Evolutionary conservation across 257 asterid species (phyloP).

Genomic region (Nyctanthes arbortristis): DNA sequence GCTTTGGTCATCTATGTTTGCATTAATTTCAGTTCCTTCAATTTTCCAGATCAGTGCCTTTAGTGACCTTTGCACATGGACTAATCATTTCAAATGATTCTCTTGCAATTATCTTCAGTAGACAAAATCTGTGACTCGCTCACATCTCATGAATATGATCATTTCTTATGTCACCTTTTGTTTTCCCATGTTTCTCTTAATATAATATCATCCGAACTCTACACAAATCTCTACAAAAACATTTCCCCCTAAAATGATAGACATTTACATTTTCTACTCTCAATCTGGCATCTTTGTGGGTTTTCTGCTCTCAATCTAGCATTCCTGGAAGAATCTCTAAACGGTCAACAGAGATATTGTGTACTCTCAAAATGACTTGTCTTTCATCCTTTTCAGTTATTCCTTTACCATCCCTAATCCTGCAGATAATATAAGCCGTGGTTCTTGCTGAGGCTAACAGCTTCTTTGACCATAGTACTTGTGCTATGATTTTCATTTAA

Average conservation of each 20-base stretch:
- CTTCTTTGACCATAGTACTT: background rate
- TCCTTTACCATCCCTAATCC: background rate
- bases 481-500: background rate
- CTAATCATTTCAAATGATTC: background rate
- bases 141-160: background rate
- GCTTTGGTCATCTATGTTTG: background rate
- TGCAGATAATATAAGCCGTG: background rate
- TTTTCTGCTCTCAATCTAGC: no score
- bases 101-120: background rate
- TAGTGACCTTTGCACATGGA: no score
- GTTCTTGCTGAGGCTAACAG: background rate
- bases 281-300: background rate
- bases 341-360: background rate
- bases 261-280: background rate
- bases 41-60: background rate
- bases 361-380: background rate
- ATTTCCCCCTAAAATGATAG: background rate
- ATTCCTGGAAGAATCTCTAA: background rate
- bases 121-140: background rate
- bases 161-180: background rate
- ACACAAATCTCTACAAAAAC: background rate
- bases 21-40: background rate
- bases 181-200: background rate
- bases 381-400: background rate
- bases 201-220: background rate